Conservation (phyloP, 768 basidiomycete genomes). For the Mycena rosella region DNA sequence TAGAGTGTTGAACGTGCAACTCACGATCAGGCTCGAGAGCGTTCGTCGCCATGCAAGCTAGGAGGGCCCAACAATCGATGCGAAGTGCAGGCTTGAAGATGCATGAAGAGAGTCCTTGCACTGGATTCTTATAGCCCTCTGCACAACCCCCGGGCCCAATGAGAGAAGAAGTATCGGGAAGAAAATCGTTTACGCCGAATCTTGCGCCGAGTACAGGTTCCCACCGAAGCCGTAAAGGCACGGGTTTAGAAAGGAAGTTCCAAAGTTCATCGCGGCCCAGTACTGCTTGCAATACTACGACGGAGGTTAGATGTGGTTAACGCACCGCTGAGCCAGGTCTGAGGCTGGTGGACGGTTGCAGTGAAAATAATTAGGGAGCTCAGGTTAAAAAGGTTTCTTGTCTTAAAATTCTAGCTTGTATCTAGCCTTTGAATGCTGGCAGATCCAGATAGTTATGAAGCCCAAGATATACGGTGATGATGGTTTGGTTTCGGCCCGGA, state of each 20-base stretch:
- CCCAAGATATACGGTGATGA: too few species aligned
- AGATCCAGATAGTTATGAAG: too few species aligned
- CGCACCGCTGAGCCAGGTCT: too few species aligned
- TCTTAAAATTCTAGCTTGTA: too few species aligned
- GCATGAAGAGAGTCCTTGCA: too few species aligned
- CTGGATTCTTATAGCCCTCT: neutral
- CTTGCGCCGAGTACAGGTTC: neutral
- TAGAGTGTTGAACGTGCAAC: neutral
- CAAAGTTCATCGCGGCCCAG: neutral
- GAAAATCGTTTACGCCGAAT: neutral
- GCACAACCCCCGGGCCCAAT: neutral
- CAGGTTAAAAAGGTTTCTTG: too few species aligned
- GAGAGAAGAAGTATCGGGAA: neutral
- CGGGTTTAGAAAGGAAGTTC: neutral
- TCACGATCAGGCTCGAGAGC: constrained; percentile 10
- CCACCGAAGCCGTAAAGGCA: neutral
- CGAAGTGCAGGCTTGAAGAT: neutral
- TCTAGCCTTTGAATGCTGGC: too few species aligned
- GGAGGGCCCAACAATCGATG: neutral
- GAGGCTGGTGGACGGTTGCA: too few species aligned
- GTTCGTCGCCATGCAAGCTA: neutral
- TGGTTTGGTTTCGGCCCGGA: too few species aligned
- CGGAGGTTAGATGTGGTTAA: too few species aligned
- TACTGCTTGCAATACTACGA: too few species aligned
- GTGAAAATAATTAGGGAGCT: too few species aligned